Evolutionary conservation across 306 rosid species (phyloP).

Genomic region (Hippophae rhamnoides): DNA sequence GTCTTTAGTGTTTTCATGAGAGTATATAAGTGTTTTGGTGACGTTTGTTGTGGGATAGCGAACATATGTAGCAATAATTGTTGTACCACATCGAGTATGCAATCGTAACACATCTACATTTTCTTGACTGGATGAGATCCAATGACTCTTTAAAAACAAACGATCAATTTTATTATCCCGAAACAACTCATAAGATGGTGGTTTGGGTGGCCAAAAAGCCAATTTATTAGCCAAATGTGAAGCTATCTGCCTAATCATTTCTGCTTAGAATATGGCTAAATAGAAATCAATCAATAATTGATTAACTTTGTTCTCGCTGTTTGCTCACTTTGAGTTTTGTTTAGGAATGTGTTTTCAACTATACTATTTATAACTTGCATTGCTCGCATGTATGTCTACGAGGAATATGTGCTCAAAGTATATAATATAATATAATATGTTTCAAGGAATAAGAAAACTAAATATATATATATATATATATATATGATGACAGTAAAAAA

Average conservation of each 20-base stretch:
- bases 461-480: too few relatives aligned
- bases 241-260: constrained; percentile 74
- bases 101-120: constrained; percentile 63
- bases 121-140: constrained; percentile 49
- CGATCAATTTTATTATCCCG: constrained; percentile 54
- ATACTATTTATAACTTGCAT: too few relatives aligned
- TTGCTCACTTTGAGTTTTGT: too few relatives aligned
- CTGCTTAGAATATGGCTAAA: too few relatives aligned
- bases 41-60: constrained; percentile 69
- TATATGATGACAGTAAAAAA: too few relatives aligned
- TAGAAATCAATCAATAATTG: too few relatives aligned
- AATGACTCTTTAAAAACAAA: constrained; percentile 52
- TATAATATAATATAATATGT: too few relatives aligned
- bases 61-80: constrained; percentile 63
- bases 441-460: too few relatives aligned
- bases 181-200: constrained; percentile 62
- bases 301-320: too few relatives aligned
- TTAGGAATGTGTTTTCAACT: too few relatives aligned
- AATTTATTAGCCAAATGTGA: constrained; percentile 92
- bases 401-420: too few relatives aligned
- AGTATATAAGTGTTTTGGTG: constrained; percentile 63
- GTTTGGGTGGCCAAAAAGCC: constrained; percentile 90
- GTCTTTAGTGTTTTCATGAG: constrained; percentile 96
- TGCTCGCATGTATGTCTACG: too few relatives aligned
- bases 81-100: constrained; percentile 70